A percentile compares a stretch with the other conserved stretches of the same genome.
These are phyloP conservation scores for Gymnopilus junonius DNA, from an alignment of 768 basidiomycete genomes.

Conservation along the genomic window DNA sequence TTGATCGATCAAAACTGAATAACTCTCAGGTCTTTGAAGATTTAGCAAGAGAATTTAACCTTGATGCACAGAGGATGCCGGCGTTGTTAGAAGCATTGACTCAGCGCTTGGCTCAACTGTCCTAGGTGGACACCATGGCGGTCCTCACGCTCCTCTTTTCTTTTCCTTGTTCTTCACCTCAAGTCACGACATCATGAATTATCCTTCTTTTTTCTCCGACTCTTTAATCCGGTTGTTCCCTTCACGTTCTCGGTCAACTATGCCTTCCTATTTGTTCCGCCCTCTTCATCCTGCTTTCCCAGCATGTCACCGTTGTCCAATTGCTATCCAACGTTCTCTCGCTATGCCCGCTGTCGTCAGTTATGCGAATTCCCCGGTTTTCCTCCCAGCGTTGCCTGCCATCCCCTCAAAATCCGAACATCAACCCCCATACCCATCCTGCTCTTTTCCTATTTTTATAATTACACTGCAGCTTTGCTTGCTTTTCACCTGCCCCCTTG, in stretches of 20 bases:
- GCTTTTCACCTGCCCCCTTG: neutral
- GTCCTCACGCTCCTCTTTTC: neutral
- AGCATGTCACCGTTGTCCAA: slow-evolving; percentile 11
- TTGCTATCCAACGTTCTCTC: slow-evolving; percentile 16
- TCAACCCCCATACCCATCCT: neutral
- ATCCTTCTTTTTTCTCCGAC: neutral
- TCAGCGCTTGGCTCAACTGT: slow-evolving; percentile 49
- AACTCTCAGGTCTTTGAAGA: slow-evolving; percentile 39
- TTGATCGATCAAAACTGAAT: slow-evolving; percentile 9
- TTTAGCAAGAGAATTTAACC: slow-evolving; percentile 78
- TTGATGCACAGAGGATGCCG: slow-evolving; percentile 68
- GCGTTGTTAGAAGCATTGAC: slow-evolving; percentile 72
- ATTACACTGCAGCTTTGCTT: neutral
- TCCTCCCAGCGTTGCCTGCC: slow-evolving; percentile 2
- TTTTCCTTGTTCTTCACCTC: neutral
- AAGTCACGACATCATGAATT: neutral
- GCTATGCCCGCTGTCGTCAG: neutral
- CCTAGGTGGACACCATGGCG: slow-evolving; percentile 6
- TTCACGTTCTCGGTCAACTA: neutral
- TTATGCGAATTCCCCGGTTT: slow-evolving; percentile 6
- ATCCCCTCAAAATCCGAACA: neutral
- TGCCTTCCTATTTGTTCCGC: neutral
- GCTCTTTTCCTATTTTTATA: neutral
- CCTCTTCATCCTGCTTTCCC: slow-evolving; percentile 3
- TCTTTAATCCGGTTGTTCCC: neutral